Percentiles rank a stretch among this genome's conserved stretches.
Conservation (phyloP, 2,329 filamentous ascomycete genomes). For the Microcyclospora tardicrescens region DNA sequence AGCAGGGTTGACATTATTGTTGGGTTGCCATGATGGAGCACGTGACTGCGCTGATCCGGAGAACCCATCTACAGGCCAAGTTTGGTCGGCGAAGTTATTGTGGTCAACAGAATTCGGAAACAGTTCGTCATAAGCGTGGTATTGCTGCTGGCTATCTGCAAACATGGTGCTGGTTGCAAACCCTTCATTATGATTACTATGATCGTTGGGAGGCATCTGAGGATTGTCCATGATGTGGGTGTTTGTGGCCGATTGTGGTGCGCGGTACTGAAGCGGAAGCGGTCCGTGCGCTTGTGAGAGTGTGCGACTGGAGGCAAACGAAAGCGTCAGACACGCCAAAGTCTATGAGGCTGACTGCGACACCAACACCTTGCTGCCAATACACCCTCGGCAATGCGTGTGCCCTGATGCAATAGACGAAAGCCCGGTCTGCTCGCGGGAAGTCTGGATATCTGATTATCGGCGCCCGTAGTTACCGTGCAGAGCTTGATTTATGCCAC, state of each 20-base stretch:
- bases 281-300: conserved; percentile 1
- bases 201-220: conserved; percentile 12
- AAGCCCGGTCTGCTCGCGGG: too few species aligned
- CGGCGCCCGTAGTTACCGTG: too few species aligned
- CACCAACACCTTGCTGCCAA: too few species aligned
- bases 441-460: too few species aligned
- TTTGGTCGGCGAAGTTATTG: conserved; percentile 15
- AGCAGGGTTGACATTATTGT: conserved; percentile 9
- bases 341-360: background rate
- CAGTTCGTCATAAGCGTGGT: conserved; percentile 19
- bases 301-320: background rate
- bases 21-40: conserved; percentile 6
- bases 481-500: too few species aligned
- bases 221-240: conserved; percentile 1
- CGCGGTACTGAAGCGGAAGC: too few species aligned
- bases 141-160: conserved; percentile 16
- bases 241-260: conserved; percentile 1
- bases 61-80: conserved; percentile 16
- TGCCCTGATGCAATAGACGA: too few species aligned
- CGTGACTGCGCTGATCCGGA: conserved; percentile 13
- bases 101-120: conserved; percentile 16
- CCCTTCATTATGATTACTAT: conserved; percentile 11
- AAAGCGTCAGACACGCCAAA: background rate
- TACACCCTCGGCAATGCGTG: too few species aligned
- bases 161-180: conserved; percentile 17